Base-by-base conservation (phyloP, 1,139 yeast species). In the Protomyces pachydermus region DNA sequence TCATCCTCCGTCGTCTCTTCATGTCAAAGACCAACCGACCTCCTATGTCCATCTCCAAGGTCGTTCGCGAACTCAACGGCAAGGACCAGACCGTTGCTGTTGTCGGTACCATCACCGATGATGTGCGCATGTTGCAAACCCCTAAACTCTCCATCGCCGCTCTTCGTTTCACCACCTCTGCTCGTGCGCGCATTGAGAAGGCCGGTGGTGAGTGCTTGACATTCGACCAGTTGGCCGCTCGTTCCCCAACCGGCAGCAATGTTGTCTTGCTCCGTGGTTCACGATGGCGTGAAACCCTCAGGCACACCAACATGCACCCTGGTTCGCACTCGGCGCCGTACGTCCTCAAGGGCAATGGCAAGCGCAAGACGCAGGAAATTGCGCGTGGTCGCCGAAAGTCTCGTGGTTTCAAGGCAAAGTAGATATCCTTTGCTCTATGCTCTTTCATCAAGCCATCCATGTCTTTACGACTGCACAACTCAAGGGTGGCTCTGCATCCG, bases 131-230 rank as follows among this genome's bases (percentile, higher is more conserved):
- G 79, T 82, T 85, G 74, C 89, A 86, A 76, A 84, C 90, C 85
- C 98, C 98, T 82, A 91, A 91, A 87, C 82, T 95, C 76, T 89
- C 98, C 72, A 88, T 93, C 76, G 98, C 98, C 77, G 99, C 98
- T 80, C 87, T 93, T 80, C 91, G 96, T 84, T 91, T 93, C 91
- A 95, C 99, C 75, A 95, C 93, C 77, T 88, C 95, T 82, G 99
- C 99, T 80, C 91, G 88, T 82, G 97, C 97, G 77, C 90, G 91
- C 81, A 95, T 93, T 80, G 75, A 86, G 77, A 91, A 91, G 86
- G 95, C 93, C 79, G 99, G 99, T 82, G 99, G 99, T 86, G 98
- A 93, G 84, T 90, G 91, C 77, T 87, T 93, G 87, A 95, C 98
- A 78, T 87, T 95, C 76, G 98, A 93, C 81, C 98, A 93, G 85